phyloP scores from a whole-genome alignment of 257 asterid genomes.

The Sherardia arvensis region DNA sequence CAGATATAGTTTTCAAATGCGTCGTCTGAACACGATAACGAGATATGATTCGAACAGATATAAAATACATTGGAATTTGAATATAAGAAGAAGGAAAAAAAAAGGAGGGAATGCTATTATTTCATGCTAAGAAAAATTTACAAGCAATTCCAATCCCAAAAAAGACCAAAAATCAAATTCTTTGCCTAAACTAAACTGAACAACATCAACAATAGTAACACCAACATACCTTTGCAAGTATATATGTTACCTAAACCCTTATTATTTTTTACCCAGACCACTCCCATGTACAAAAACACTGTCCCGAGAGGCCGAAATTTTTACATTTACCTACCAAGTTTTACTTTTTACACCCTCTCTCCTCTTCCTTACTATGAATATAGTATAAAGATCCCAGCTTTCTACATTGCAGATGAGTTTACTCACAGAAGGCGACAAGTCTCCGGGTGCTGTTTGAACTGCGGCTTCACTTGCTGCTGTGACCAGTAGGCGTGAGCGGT shows the following conservation, averaged over 20 bases:
- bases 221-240: slow-evolving; percentile 5
- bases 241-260: slow-evolving; percentile 24
- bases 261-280: slow-evolving; percentile 24
- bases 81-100: not conserved
- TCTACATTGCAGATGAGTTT: not conserved
- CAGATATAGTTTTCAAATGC: no score
- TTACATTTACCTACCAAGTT: slow-evolving; percentile 24
- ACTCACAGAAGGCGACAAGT: slow-evolving; percentile 50
- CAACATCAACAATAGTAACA: slow-evolving; percentile 10
- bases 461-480: slow-evolving; percentile 83
- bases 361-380: not conserved
- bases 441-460: slow-evolving; percentile 56
- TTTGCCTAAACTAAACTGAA: not conserved
- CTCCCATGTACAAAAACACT: slow-evolving; percentile 39
- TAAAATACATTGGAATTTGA: not conserved
- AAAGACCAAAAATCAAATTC: not conserved
- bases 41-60: no score
- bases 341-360: slow-evolving; percentile 19
- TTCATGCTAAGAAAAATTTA: slow-evolving; percentile 13
- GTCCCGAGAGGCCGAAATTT: slow-evolving; percentile 11
- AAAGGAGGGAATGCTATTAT: not conserved
- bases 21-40: not conserved
- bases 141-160: slow-evolving; percentile 7
- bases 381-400: not conserved
- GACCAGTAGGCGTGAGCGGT: slow-evolving; percentile 95